These are phyloP conservation scores for Datura wrightii DNA, from an alignment of 257 asterid species.

Conservation along the genomic window DNA sequence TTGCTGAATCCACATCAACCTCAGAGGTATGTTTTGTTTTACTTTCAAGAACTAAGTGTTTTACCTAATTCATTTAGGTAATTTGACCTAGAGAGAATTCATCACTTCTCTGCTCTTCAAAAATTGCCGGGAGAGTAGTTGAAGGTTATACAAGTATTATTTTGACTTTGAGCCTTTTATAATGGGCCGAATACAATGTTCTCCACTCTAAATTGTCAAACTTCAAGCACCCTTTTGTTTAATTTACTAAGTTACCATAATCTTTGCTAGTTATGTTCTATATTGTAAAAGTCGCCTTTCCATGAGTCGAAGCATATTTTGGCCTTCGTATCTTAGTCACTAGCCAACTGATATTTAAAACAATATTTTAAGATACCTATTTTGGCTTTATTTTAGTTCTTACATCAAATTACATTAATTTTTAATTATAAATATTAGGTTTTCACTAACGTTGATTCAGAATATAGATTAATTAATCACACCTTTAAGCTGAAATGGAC, in stretches of 20 bases:
- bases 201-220: not conserved
- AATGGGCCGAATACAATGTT: not conserved
- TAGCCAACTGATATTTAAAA: not conserved
- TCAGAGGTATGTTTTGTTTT: constrained; percentile 64
- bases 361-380: not conserved
- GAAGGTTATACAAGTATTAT: not conserved
- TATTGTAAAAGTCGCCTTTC: not conserved
- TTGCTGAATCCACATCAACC: constrained; percentile 64
- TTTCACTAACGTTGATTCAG: not conserved
- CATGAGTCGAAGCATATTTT: not conserved
- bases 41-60: not conserved
- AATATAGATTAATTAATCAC: not conserved
- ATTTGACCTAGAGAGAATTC: not conserved
- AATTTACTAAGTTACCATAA: not conserved
- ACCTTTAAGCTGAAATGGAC: not conserved
- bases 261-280: not conserved
- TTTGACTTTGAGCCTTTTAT: not conserved
- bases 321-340: not conserved
- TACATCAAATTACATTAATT: not conserved
- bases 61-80: not conserved
- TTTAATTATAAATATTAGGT: not conserved
- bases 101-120: not conserved
- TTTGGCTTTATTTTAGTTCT: not conserved
- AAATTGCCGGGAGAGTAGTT: not conserved
- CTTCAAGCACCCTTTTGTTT: not conserved